phyloP scores from a whole-genome alignment of 108 stramenopile genomes.

The Cyclostephanos tholiformis region DNA sequence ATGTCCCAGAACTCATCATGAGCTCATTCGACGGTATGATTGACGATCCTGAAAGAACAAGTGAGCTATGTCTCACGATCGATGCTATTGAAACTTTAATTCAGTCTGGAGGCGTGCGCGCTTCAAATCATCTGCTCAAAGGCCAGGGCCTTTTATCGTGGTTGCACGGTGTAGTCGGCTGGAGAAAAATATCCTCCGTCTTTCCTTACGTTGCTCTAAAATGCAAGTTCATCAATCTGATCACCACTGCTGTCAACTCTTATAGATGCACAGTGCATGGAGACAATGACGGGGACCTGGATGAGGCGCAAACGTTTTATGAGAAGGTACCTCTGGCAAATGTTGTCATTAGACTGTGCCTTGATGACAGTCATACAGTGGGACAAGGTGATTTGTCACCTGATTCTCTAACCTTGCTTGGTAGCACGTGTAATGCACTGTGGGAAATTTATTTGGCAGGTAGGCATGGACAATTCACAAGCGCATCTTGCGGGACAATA shows the following conservation, averaged over 20 bases:
- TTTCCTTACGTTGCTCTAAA: slow-evolving; percentile 34
- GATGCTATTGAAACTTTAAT: slow-evolving; percentile 39
- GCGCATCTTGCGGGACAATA: slow-evolving; percentile 14
- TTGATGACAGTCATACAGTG: slow-evolving; percentile 16
- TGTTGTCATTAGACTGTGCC: slow-evolving; percentile 38
- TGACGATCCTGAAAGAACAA: slow-evolving; percentile 26
- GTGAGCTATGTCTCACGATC: slow-evolving; percentile 38
- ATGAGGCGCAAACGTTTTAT: slow-evolving; percentile 12
- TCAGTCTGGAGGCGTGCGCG: slow-evolving; percentile 35
- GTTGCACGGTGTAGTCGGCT: slow-evolving; percentile 52
- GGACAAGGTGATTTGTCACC: slow-evolving; percentile 1
- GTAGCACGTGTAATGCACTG: slow-evolving; percentile 37
- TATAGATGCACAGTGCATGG: neutral
- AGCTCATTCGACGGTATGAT: slow-evolving; percentile 56
- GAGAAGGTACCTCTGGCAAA: slow-evolving; percentile 42
- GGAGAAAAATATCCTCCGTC: slow-evolving; percentile 36
- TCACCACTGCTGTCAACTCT: slow-evolving; percentile 37
- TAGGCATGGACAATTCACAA: neutral
- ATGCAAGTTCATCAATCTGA: slow-evolving; percentile 37
- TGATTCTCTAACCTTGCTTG: slow-evolving; percentile 15
- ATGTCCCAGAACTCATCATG: slow-evolving; percentile 79
- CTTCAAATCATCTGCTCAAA: slow-evolving; percentile 43
- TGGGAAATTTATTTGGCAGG: slow-evolving; percentile 45
- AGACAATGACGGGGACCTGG: neutral
- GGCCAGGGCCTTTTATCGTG: slow-evolving; percentile 51